Base-by-base conservation (phyloP, 129 eudicot genomes). In the Centaurea solstitialis region DNA sequence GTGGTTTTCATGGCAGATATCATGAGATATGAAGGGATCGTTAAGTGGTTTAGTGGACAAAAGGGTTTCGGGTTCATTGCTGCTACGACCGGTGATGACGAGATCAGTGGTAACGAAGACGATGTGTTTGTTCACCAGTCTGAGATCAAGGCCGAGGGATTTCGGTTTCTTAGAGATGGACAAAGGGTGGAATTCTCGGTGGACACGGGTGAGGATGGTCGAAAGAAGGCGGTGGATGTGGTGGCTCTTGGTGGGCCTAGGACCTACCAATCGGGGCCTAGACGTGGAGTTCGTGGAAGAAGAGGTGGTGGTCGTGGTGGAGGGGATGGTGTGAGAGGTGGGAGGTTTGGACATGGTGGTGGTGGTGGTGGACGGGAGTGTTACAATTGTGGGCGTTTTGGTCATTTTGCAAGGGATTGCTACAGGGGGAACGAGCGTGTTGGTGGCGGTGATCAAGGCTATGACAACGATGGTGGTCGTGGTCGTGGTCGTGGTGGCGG, bases 31-130 rank as follows among this genome's bases (percentile, higher is more conserved):
- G 80, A 79, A 73, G 87, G 87, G 41, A 79, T 53, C 0, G 87
- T 84, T 13, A 84, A 84, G 80, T 84, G 87, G 87, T 84, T 84
- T 80, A 84, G 81, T 59, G 87, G 87, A 38, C 87, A 79, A 79
- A 84, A 79, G 80, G 87, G 87, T 79, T 84, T 74, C 22, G 87
- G 87, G 68, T 84, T 84, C 76, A 84, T 84, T 66, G 87, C 83
- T 66, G 84, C 83, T 68, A 76, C 84, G 1, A 24, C 41, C 6
- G 87, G 74, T 38, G 80, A 62, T 9, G 23, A 53, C 41, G 80
- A 80, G 18, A 79, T n/a, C n/a, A n/a, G n/a, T n/a, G n/a, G n/a
- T n/a, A n/a, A n/a, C n/a, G n/a, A n/a, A n/a, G n/a, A 83, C 12
- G 87, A 83, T 66, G 37, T 83, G 7, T 83, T 79, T 7, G 83